Percentiles rank a stretch among this genome's conserved stretches.
Evolutionary conservation across 371 early-diverging fungal genomes (phyloP).

Genomic region (Umbelopsis sp.): DNA sequence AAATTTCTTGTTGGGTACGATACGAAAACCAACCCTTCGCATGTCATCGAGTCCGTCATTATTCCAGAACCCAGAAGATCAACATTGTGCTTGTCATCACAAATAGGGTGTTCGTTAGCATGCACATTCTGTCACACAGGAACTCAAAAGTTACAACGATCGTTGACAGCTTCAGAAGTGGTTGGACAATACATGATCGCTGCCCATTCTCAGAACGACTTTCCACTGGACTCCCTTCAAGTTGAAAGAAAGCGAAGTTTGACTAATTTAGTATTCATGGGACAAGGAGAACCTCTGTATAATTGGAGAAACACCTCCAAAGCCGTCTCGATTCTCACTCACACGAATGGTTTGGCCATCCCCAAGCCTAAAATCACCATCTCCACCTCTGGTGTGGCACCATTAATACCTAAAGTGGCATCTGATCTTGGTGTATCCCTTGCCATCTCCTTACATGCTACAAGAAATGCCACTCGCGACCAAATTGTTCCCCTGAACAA

Average conservation of each 20-base stretch:
- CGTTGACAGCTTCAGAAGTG: constrained; percentile 82
- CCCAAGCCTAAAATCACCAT: constrained; percentile 81
- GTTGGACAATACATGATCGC: constrained; percentile 86
- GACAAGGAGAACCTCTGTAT: constrained; percentile 90
- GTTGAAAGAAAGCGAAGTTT: constrained; percentile 50
- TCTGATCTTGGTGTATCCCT: constrained; percentile 80
- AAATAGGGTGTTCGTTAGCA: constrained; percentile 87
- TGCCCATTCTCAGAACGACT: constrained; percentile 62
- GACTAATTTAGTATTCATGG: constrained; percentile 91
- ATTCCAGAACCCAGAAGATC: constrained; percentile 73
- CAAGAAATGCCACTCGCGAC: constrained; percentile 75
- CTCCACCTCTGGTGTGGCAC: constrained; percentile 91
- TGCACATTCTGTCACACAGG: constrained; percentile 95
- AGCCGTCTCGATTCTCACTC: constrained; percentile 76
- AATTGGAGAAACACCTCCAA: constrained; percentile 80
- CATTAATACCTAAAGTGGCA: constrained; percentile 75
- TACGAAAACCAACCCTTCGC: constrained; percentile 50
- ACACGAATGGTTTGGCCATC: constrained; percentile 68
- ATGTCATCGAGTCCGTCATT: constrained; percentile 68
- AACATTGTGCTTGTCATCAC: constrained; percentile 89
- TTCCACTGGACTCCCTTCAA: constrained; percentile 42
- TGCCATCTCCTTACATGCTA: constrained; percentile 90
- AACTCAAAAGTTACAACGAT: constrained; percentile 82
- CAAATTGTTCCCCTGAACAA: constrained; percentile 89
- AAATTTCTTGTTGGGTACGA: constrained; percentile 62